phyloP scores from a whole-genome alignment of 345 rosid species.

The Gossypium thurberi region DNA sequence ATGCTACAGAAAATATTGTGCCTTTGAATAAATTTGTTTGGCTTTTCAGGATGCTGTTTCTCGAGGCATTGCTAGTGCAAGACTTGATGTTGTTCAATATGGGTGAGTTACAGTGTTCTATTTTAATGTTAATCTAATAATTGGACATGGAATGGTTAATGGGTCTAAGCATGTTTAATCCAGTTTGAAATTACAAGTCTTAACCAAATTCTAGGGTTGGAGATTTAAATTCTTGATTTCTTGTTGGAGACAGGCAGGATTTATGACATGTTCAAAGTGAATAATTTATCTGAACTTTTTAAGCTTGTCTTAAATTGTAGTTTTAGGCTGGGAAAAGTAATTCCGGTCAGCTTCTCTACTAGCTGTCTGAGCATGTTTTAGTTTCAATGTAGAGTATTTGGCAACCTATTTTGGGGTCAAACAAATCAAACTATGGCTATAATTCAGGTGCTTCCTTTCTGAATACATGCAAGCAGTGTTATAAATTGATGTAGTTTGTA shows the following conservation, averaged over 20 bases:
- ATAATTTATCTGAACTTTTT: background rate
- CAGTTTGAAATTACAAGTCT: background rate
- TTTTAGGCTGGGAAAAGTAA: background rate
- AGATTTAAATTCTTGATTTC: background rate
- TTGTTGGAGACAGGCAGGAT: background rate
- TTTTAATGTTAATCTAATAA: background rate
- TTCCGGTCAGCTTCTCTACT: background rate
- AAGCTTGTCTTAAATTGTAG: background rate
- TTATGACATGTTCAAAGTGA: background rate
- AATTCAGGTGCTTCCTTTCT: conserved; percentile 1
- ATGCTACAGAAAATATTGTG: background rate
- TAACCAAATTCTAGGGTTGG: background rate
- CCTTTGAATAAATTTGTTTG: background rate
- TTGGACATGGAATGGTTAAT: background rate
- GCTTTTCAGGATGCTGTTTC: conserved; percentile 78
- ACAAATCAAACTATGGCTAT: background rate
- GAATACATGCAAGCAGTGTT: background rate
- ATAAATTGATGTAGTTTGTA: background rate
- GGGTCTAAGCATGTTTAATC: background rate
- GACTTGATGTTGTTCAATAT: conserved; percentile 74
- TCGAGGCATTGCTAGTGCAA: conserved; percentile 65
- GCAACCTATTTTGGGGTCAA: background rate
- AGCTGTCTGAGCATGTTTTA: background rate
- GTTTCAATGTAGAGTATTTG: background rate
- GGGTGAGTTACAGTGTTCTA: conserved; percentile 51